Base-by-base conservation (phyloP, 2,329 filamentous ascomycete genomes). In the Apiospora aurea region DNA sequence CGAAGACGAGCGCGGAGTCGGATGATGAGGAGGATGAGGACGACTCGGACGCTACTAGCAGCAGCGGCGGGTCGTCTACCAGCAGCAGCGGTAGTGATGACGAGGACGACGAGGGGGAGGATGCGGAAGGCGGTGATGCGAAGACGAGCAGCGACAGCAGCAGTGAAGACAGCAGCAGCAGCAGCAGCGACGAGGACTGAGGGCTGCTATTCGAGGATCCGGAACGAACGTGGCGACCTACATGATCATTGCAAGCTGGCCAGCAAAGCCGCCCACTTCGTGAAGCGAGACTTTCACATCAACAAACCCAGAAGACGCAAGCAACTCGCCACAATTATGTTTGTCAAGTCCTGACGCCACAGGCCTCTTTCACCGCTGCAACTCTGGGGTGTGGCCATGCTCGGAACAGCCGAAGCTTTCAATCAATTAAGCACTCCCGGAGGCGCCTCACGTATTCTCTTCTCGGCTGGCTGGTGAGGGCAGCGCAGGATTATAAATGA, bases 111-210 rank as follows among this genome's bases (percentile, higher is more conserved):
- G 18, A 64, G 21, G 16, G 24, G 21, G 57, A 34, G 0, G 53
- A 34, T 2, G 53, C 26, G 16, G 26, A 61, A 10, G 53, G 26
- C 0, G 53, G 2, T 14, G 53, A 34, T 34, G 53, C 44, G 18
- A 34, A 43, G n/a, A n/a, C n/a, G 1, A 24, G 41, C 44, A 49
- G 67, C 46, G 51, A 49, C 70, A 69, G 49, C 57, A 70, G 38
- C 47, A 57, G 49, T 26, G 57, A 44, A 14, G 57, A 29, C 51
- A 70, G 41, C 41, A 51, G 41, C 51, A 70, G 41, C 41, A 51
- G 41, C 10, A 67, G 70, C 61, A 66, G 67, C 24, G 61, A 71
- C 5, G 70, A 71, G 61, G 44, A 71, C 14, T 71, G 70, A 71
- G 61, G 14, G 61, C 24, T 21, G 26, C 10, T 43, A 21, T 44